Evolutionary conservation across 2,329 filamentous ascomycete species (phyloP).

Genomic region (Aureobasidium sp.): DNA sequence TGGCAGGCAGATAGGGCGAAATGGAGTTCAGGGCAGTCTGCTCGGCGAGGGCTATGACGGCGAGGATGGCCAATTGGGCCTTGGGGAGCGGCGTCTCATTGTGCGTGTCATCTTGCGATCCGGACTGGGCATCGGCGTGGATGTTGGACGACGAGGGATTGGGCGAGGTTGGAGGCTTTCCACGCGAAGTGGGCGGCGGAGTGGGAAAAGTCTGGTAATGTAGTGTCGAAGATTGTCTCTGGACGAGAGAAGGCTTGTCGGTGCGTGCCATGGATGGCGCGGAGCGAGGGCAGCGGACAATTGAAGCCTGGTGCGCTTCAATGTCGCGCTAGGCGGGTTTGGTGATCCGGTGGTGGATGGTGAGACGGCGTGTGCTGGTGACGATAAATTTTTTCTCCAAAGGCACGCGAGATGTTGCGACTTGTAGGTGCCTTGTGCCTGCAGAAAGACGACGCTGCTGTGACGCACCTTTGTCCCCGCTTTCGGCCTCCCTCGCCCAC

Average conservation of each 20-base stretch:
- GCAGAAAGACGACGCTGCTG: not conserved
- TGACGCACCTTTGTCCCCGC: not conserved
- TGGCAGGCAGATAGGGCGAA: constrained; percentile 86
- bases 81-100: constrained; percentile 70
- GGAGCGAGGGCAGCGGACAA: not conserved
- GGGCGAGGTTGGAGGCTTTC: constrained; percentile 46
- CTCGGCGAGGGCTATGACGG: constrained; percentile 82
- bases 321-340: not conserved
- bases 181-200: constrained; percentile 48
- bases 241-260: constrained; percentile 10
- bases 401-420: not conserved
- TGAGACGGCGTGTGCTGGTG: not conserved
- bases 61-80: constrained; percentile 75
- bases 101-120: constrained; percentile 30
- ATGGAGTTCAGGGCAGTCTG: constrained; percentile 97
- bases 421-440: not conserved
- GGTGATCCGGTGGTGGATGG: not conserved
- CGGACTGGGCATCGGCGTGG: constrained; percentile 28
- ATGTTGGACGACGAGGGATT: constrained; percentile 16
- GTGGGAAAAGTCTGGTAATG: constrained; percentile 80
- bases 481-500: not conserved
- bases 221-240: constrained; percentile 44
- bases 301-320: not conserved
- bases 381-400: not conserved
- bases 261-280: constrained; percentile 4